Evolutionary conservation across 768 basidiomycete species (phyloP).

Genomic region (Pleurotus ostreatus): DNA sequence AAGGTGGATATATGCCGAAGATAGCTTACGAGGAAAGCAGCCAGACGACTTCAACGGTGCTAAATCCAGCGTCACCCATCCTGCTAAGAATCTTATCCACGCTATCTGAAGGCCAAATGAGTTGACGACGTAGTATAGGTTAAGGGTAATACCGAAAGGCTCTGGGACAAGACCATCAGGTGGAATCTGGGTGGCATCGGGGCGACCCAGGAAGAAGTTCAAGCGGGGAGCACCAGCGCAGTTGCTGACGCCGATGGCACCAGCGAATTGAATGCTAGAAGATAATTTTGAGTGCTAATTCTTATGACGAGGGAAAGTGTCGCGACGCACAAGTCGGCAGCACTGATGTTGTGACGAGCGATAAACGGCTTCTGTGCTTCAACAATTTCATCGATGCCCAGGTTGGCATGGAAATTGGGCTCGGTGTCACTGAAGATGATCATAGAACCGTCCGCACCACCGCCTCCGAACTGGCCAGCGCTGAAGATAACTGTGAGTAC

Average conservation of each 20-base stretch:
- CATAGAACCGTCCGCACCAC: conserved; percentile 48
- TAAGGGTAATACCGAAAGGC: conserved; percentile 18
- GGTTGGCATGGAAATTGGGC: conserved; percentile 37
- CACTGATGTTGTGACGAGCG: conserved; percentile 25
- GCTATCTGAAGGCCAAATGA: not conserved
- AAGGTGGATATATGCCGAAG: no score
- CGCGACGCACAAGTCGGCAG: conserved; percentile 42
- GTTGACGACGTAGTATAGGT: not conserved
- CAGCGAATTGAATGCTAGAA: conserved; percentile 41
- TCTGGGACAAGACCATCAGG: conserved; percentile 27
- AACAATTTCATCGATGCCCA: conserved; percentile 39
- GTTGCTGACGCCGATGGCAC: conserved; percentile 36
- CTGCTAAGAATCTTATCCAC: conserved; percentile 10
- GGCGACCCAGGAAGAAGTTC: conserved; percentile 34
- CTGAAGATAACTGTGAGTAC: not conserved
- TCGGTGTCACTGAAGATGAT: conserved; percentile 41
- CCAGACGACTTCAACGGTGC: conserved; percentile 30
- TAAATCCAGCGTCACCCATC: conserved; percentile 31
- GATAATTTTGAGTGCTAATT: not conserved
- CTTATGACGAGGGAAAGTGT: not conserved
- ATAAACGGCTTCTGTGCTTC: conserved; percentile 30
- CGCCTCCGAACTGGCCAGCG: conserved; percentile 22
- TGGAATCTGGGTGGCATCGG: conserved; percentile 25
- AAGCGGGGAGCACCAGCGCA: conserved; percentile 42
- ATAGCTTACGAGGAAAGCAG: conserved; percentile 28